Evolutionary conservation across 768 basidiomycete genomes (phyloP), one percentile per base, ranked within the genome.

Genomic region (Lentinula raphanica): DNA sequence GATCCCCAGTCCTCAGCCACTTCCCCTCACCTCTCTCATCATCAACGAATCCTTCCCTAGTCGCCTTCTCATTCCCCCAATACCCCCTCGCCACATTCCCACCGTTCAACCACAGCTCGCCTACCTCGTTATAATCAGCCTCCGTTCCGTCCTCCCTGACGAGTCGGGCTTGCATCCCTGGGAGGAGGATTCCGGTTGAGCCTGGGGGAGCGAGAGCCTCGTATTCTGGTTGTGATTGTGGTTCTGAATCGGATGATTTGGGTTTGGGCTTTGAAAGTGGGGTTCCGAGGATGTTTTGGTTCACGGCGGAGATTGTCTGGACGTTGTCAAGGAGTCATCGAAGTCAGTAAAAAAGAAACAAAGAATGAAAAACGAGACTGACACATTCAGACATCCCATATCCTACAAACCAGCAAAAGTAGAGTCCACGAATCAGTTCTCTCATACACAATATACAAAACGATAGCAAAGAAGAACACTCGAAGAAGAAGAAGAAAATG

Each of bases 1-100:
- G 74, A 67, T 93, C 90, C 2, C 91, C 91, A 0, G 88, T 92
- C 54, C 74, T 76, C 25, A 93, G 63, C 91, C 91, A 93, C n/a
- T 44, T 44, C 19, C 42, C 42, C 9, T 12, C n/a, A 8, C 39
- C 39, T 7, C 15, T n/a, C 39, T n/a, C 42, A n/a, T 44, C 88
- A 45, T 81, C 76, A 12, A 81, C 64, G 65, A 92, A 92, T 0
- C 88, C 85, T 63, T 83, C 82, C 50, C 72, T 71, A 25, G 82
- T 89, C 0, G 88, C 86, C 59, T 80, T 76, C 50, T 82, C 79
- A 65, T 92, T 87, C 45, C 84, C 81, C 82, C 82, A 86, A 67
- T 92, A 93, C 0, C 90, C 90, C 0, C 82, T 65, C 0, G 82
- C 79, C 28, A 90, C 67, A 60, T 82, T 86, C 0, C 58, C 66